Evolutionary conservation across 192 early-diverging fungal species (phyloP).

Genomic region (Gonapodya prolifera): DNA sequence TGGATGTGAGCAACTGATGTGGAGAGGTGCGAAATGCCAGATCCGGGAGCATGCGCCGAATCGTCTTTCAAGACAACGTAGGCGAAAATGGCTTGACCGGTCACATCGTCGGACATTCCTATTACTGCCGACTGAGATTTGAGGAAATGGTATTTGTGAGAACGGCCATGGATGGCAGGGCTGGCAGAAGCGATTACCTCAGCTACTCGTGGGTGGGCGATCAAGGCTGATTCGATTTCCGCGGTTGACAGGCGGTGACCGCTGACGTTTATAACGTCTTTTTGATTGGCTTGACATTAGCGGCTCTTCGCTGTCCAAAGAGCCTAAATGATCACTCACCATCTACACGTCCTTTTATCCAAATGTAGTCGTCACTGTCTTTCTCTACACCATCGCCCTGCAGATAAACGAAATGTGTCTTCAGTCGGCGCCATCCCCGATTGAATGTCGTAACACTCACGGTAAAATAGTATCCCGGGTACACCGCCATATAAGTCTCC

Average conservation of each 20-base stretch:
- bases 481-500: conserved; percentile 84
- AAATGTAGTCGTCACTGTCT: conserved; percentile 90
- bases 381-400: conserved; percentile 78
- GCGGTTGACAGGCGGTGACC: conserved; percentile 90
- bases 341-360: conserved; percentile 83
- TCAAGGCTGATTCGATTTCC: conserved; percentile 52
- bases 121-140: conserved; percentile 88
- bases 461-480: conserved; percentile 88
- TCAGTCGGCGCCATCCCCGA: too few relatives aligned
- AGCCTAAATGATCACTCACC: conserved; percentile 4
- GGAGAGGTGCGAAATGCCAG: background rate
- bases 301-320: too few relatives aligned
- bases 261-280: conserved; percentile 91
- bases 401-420: background rate
- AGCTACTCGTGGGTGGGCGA: background rate
- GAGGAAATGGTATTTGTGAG: conserved; percentile 33
- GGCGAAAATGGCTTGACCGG: conserved; percentile 75
- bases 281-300: too few relatives aligned
- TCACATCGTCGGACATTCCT: conserved; percentile 75
- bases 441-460: background rate
- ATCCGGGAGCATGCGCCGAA: conserved; percentile 4
- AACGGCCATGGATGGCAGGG: background rate
- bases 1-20: conserved; percentile 6
- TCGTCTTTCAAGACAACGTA: conserved; percentile 69
- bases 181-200: background rate